A percentile compares a stretch with the other conserved stretches of the same genome.
Evolutionary conservation across 202 grass and related monocot species (phyloP).

Genomic region (Hordeum pubiflorum): DNA sequence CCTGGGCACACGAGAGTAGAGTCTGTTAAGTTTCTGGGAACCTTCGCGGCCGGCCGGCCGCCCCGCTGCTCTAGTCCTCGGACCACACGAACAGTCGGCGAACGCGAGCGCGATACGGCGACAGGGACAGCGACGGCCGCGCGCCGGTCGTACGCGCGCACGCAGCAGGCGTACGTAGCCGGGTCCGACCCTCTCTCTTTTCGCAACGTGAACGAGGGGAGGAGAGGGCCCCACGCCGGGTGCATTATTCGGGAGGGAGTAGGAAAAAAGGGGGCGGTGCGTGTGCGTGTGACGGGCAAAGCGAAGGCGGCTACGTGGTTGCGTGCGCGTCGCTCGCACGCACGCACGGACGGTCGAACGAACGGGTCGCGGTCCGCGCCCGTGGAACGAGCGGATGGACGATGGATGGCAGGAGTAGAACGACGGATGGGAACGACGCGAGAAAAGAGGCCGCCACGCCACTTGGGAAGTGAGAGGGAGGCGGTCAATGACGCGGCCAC

Average conservation of each 20-base stretch:
- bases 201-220: neutral
- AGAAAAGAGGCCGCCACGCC: conserved; percentile 24
- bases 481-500: conserved; percentile 12
- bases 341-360: neutral
- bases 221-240: no score
- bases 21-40: neutral
- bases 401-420: no score
- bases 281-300: neutral
- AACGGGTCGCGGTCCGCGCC: neutral
- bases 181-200: neutral
- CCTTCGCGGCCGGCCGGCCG: neutral
- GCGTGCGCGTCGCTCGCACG: conserved; percentile 13
- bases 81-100: neutral
- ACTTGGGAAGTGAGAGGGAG: neutral
- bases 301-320: conserved; percentile 26
- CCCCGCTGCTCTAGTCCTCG: neutral
- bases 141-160: neutral
- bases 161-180: neutral
- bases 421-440: neutral
- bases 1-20: neutral
- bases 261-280: neutral
- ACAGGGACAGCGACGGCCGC: neutral
- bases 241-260: neutral
- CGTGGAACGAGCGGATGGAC: neutral
- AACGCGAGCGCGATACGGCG: neutral